Percentiles rank a stretch among this genome's conserved stretches.
These are phyloP conservation scores for Prunus persica DNA, from an alignment of 306 rosid genomes.

Conservation along the genomic window Prunus_persica_NCBIv2 NC_034012.1:7293501-7294000, in stretches of 20 bases:
- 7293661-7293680: too few species aligned
- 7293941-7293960: background rate
- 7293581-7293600: too few species aligned
- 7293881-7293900: background rate
- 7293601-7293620: too few species aligned
- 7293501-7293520: slow-evolving; percentile 1
- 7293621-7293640: too few species aligned
- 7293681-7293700: too few species aligned
- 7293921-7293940: background rate
- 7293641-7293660: too few species aligned
- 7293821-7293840: background rate
- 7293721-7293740: too few species aligned
- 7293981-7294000: too few species aligned
- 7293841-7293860: background rate
- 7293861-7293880: background rate
- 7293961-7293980: background rate
- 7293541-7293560: background rate
- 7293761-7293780: background rate
- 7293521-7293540: slow-evolving; percentile 13
- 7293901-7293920: background rate
- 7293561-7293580: background rate
- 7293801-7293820: background rate
- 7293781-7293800: background rate
- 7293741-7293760: too few species aligned
- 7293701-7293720: too few species aligned